Conservation (phyloP, 345 rosid genomes). For the Zanthoxylum bungeanum region DNA sequence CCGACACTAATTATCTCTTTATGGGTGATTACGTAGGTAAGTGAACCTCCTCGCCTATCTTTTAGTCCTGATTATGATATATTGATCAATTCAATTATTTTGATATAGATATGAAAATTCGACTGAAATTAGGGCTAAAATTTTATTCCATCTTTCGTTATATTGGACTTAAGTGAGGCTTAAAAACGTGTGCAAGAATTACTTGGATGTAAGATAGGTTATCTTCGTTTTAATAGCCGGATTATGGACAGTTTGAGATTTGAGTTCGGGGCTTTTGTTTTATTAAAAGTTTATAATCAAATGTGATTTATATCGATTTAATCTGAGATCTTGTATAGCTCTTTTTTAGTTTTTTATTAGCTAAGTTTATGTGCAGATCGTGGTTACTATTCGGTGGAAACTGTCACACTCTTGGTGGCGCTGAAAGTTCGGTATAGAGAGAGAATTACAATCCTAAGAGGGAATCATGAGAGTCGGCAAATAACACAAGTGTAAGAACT, state of each 20-base stretch:
- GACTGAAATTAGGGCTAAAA: not conserved
- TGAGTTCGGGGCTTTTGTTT: not conserved
- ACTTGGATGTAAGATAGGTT: not conserved
- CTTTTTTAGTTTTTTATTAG: constrained; percentile 17
- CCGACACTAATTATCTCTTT: constrained; percentile 95
- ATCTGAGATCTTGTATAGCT: too few relatives aligned
- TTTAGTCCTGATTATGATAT: not conserved
- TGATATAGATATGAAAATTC: not conserved
- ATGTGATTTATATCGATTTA: too few relatives aligned
- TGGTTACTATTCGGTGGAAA: constrained; percentile 98
- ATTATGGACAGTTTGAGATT: not conserved
- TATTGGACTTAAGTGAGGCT: not conserved
- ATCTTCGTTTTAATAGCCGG: not conserved
- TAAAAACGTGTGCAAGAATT: not conserved
- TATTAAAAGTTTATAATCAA: too few relatives aligned
- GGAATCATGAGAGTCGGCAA: constrained; percentile 99
- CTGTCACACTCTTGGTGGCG: constrained; percentile 94
- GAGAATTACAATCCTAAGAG: constrained; percentile 91
- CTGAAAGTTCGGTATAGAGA: constrained; percentile 95
- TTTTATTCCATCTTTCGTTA: not conserved
- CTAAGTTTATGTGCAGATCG: constrained; percentile 66
- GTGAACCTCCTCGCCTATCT: constrained; percentile 14
- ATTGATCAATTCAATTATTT: not conserved
- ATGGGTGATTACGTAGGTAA: constrained; percentile 99
- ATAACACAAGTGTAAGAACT: constrained; percentile 97